Evolutionary conservation across 805 yeast species (phyloP).

Genomic region (Sugiyamaella marilandica): DNA sequence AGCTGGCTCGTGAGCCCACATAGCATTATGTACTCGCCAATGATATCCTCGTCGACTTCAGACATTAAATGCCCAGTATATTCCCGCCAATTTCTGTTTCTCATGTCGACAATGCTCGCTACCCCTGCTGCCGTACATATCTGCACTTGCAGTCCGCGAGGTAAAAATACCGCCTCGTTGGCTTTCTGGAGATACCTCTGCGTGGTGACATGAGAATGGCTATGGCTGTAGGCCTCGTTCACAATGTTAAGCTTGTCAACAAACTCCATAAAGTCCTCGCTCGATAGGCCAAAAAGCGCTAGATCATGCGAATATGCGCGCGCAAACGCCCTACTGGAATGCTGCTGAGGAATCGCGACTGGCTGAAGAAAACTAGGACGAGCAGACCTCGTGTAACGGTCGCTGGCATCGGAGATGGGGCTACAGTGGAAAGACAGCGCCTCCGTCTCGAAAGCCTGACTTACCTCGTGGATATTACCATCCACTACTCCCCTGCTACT

Average conservation of each 20-base stretch:
- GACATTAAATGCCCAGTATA: neutral
- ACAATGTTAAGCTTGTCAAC: neutral
- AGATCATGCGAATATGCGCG: neutral
- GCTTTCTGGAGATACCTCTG: neutral
- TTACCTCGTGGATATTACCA: neutral
- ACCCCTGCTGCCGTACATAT: neutral
- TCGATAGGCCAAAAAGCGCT: neutral
- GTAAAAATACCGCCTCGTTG: neutral
- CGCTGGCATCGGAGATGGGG: no score
- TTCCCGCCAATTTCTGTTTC: neutral
- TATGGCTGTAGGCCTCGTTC: neutral
- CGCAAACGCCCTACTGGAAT: neutral
- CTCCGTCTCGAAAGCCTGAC: neutral
- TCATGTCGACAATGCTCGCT: neutral
- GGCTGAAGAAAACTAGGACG: neutral
- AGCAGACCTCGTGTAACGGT: no score
- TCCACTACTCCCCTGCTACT: neutral
- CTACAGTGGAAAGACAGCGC: neutral
- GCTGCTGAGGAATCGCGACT: neutral
- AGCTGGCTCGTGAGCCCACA: neutral
- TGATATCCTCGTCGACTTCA: neutral
- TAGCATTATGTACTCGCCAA: neutral
- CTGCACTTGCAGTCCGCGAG: neutral
- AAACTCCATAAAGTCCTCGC: neutral
- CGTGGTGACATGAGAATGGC: neutral